A percentile compares a stretch with the other conserved stretches of the same genome.
These are phyloP conservation scores for Acacia acuminata DNA, from an alignment of 306 rosid genomes.

Conservation along the genomic window DNA sequence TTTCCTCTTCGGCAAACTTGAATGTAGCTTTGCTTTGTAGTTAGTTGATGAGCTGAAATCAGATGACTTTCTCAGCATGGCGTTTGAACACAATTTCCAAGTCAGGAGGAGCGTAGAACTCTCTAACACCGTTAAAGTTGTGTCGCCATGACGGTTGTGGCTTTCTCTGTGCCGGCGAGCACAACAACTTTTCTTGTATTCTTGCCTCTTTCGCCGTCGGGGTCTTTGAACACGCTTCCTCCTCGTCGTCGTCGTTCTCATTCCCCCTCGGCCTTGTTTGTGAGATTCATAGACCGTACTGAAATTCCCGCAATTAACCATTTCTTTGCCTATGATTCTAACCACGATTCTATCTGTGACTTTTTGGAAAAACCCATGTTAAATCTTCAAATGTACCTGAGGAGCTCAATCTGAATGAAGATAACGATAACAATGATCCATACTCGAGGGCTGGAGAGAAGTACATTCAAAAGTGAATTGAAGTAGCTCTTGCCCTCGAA, in stretches of 20 bases:
- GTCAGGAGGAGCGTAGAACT: slow-evolving; percentile 84
- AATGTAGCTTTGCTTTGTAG: slow-evolving; percentile 16
- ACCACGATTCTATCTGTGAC: slow-evolving; percentile 55
- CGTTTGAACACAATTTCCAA: slow-evolving; percentile 86
- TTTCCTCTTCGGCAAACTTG: neutral
- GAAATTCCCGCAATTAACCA: slow-evolving; percentile 82
- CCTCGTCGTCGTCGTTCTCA: slow-evolving; percentile 38
- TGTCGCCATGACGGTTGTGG: slow-evolving; percentile 52
- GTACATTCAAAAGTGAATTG: too few relatives aligned
- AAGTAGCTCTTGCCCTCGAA: too few relatives aligned
- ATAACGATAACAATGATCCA: too few relatives aligned
- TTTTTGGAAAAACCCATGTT: slow-evolving; percentile 88
- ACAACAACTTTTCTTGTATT: slow-evolving; percentile 62
- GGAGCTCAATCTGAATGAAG: too few relatives aligned
- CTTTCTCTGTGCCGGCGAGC: slow-evolving; percentile 92
- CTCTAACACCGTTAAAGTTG: slow-evolving; percentile 47
- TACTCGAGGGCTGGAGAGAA: too few relatives aligned
- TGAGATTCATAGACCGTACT: slow-evolving; percentile 60
- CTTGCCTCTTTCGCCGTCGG: slow-evolving; percentile 81
- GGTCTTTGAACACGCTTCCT: slow-evolving; percentile 58
- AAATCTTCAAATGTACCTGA: neutral
- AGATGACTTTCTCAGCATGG: slow-evolving; percentile 60
- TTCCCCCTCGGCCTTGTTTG: slow-evolving; percentile 53
- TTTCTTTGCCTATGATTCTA: slow-evolving; percentile 67
- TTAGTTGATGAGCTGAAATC: slow-evolving; percentile 43